Conservation (phyloP, 192 early-diverging fungal species). For the Radiomyces spectabilis region DNA sequence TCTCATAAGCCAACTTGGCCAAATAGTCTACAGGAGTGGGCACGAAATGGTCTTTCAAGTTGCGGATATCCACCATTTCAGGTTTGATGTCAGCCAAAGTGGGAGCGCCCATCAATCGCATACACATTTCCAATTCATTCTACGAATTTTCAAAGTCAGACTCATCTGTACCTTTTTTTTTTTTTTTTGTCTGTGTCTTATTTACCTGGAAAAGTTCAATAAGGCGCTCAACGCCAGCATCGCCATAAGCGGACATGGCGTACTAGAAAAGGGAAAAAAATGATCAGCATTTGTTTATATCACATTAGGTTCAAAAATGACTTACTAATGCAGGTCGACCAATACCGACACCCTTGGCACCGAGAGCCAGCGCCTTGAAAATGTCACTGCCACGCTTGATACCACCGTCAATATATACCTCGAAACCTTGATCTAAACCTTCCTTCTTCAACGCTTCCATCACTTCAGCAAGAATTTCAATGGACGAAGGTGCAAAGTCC, state of each 20-base stretch:
- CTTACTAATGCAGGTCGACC: slow-evolving; percentile 61
- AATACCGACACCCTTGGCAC: slow-evolving; percentile 85
- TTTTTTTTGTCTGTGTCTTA: too few relatives aligned
- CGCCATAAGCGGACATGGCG: slow-evolving; percentile 72
- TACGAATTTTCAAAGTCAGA: neutral
- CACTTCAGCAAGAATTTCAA: slow-evolving; percentile 86
- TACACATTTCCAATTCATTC: slow-evolving; percentile 77
- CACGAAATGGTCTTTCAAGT: slow-evolving; percentile 22
- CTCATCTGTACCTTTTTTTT: neutral
- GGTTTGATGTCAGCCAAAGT: slow-evolving; percentile 55
- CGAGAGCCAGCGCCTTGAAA: slow-evolving; percentile 91
- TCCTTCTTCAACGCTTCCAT: slow-evolving; percentile 60
- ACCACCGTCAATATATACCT: slow-evolving; percentile 93
- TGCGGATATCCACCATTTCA: slow-evolving; percentile 32
- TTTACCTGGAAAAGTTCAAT: slow-evolving; percentile 64
- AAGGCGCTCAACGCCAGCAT: slow-evolving; percentile 68
- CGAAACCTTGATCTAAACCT: slow-evolving; percentile 44
- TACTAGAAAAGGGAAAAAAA: slow-evolving; percentile 26
- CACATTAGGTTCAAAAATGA: neutral
- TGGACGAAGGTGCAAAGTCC: slow-evolving; percentile 54
- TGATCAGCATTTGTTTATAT: neutral
- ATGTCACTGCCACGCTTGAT: slow-evolving; percentile 87
- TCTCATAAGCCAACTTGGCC: slow-evolving; percentile 14
- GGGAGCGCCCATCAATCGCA: slow-evolving; percentile 69
- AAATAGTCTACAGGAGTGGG: slow-evolving; percentile 13